A percentile compares a stretch with the other conserved stretches of the same genome.
Conservation (phyloP, 805 yeast genomes). For the Spathaspora sp. region DNA sequence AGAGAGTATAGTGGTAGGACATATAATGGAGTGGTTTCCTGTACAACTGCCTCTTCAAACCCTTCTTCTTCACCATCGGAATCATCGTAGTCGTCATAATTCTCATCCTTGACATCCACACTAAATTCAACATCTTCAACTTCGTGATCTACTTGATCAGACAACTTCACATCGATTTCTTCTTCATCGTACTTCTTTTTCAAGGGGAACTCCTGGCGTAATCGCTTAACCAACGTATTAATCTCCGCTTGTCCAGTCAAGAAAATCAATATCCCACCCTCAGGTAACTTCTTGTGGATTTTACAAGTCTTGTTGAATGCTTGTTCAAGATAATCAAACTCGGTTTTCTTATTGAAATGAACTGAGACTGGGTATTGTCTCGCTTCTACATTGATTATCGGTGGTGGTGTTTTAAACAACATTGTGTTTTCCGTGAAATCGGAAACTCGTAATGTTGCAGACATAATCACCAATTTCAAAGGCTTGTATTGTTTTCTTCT, state of each 20-base stretch:
- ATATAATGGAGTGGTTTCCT: conserved; percentile 73
- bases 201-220: conserved; percentile 68
- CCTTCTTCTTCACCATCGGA: conserved; percentile 65
- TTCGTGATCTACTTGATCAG: conserved; percentile 68
- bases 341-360: conserved; percentile 82
- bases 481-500: conserved; percentile 56
- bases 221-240: conserved; percentile 62
- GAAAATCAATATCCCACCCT: conserved; percentile 89
- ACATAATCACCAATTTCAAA: conserved; percentile 86
- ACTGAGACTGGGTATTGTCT: conserved; percentile 91
- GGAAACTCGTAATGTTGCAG: conserved; percentile 91
- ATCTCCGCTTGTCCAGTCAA: conserved; percentile 96
- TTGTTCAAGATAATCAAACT: conserved; percentile 77
- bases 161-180: conserved; percentile 43
- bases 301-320: conserved; percentile 81
- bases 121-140: conserved; percentile 85
- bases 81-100: conserved; percentile 46
- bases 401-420: conserved; percentile 74
- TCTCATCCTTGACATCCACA: conserved; percentile 41
- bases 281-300: conserved; percentile 82
- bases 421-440: conserved; percentile 83
- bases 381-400: conserved; percentile 84
- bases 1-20: conserved; percentile 91
- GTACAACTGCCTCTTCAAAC: conserved; percentile 65
- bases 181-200: conserved; percentile 25